These are phyloP conservation scores for Athelia sp. DNA, from an alignment of 1,284 basidiomycete genomes.

Conservation along the genomic window DNA sequence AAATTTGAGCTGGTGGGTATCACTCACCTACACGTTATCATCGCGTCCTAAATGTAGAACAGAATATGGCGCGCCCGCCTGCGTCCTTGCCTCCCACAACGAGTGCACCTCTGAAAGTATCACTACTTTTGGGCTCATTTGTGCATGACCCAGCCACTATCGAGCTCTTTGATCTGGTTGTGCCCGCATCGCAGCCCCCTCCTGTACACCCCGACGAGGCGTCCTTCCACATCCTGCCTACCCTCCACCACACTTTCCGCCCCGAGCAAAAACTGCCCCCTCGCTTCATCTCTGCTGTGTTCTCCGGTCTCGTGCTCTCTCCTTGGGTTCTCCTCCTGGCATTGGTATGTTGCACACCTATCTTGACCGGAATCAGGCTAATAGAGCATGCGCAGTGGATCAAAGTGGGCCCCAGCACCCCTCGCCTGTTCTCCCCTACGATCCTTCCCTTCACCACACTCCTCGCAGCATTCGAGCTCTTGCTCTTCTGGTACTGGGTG, in stretches of 20 bases:
- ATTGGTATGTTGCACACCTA: constrained; percentile 46
- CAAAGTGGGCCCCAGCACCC: constrained; percentile 50
- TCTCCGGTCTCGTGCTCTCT: constrained; percentile 56
- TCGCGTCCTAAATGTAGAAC: not conserved
- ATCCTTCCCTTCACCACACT: constrained; percentile 72
- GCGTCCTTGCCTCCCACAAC: constrained; percentile 65
- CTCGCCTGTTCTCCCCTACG: constrained; percentile 53
- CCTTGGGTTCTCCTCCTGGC: constrained; percentile 71
- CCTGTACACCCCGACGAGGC: constrained; percentile 68
- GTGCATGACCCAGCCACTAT: constrained; percentile 56
- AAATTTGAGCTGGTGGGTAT: constrained; percentile 73
- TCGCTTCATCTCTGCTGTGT: constrained; percentile 57
- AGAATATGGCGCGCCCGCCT: constrained; percentile 72
- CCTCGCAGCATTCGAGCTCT: constrained; percentile 73
- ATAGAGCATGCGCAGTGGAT: too few species aligned
- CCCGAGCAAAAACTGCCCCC: constrained; percentile 69
- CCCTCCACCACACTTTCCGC: constrained; percentile 79
- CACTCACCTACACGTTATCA: not conserved
- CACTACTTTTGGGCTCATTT: constrained; percentile 67
- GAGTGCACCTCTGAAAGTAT: constrained; percentile 51
- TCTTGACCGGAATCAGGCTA: constrained; percentile 5
- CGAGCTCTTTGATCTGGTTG: constrained; percentile 59
- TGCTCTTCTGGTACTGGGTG: constrained; percentile 86
- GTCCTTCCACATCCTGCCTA: constrained; percentile 64
- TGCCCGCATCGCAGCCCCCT: constrained; percentile 58